Evolutionary conservation across 108 stramenopile genomes (phyloP).

Genomic region (Schizochytrium sp.): DNA sequence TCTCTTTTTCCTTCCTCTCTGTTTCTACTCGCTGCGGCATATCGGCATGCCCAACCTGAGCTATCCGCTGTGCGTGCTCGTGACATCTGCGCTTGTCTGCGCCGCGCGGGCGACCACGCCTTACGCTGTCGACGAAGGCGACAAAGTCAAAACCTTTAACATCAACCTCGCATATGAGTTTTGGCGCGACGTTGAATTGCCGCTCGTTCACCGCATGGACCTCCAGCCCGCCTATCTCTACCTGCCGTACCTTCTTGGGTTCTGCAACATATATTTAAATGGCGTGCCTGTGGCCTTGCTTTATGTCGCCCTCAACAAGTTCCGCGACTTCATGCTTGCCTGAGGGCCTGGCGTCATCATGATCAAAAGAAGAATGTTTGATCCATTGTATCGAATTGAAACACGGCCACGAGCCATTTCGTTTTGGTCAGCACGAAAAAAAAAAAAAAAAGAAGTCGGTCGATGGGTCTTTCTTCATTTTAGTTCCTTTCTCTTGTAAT

Average conservation of each 20-base stretch:
- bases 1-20: neutral
- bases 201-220: neutral
- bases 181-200: neutral
- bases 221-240: neutral
- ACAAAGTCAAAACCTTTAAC: neutral
- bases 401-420: no score
- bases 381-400: no score
- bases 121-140: neutral
- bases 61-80: neutral
- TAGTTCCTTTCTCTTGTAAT: no score
- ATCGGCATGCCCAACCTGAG: neutral
- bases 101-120: neutral
- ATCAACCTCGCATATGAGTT: neutral
- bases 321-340: neutral
- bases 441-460: no score
- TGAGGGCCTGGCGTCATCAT: no score
- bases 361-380: no score
- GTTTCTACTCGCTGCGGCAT: neutral
- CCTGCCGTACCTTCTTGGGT: neutral
- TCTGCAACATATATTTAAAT: neutral
- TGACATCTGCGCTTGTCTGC: neutral
- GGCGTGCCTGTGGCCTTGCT: neutral
- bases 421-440: no score
- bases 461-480: no score
- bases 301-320: neutral